Base-by-base conservation (phyloP, 495 filamentous ascomycete genomes). In the Xylaria venustula region DNA sequence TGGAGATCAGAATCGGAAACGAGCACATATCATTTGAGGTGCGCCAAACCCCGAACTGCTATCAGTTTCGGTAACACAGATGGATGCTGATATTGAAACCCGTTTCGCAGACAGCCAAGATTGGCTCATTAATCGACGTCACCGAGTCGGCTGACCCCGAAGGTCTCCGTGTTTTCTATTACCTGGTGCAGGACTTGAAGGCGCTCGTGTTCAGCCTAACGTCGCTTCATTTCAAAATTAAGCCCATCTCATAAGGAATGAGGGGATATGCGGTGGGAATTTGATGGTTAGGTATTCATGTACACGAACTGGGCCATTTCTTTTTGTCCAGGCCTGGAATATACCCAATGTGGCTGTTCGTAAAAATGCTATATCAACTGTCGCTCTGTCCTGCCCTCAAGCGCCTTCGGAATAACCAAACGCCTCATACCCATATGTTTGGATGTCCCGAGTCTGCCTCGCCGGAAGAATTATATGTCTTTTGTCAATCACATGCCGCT, bases 1-100 rank as follows among this genome's bases (percentile, higher is more conserved):
- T 99, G 51, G 95, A 99, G 73, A 98, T 99, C 54, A 83, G 92
- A 19, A 66, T 99, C 32, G 95, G 94, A 12, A 94, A 88, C 67
- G 95, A 99, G 46, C 95, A 99, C 71, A 98, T 98, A 64, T 96
- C 92, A 0, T 99, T 99, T 64, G 95, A 99, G 87, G 92, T 93
- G 64, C 51, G 67, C 30, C 41, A 25, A 23, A 19, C 32, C 19
- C 30, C 20, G 2, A 19, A 48, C 26, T 58, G 14, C 54, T 32
- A 25, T n/a, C 48, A 25, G 25, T n/a, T 9, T 28, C n/a, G 34
- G 32, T 14, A 50, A 40, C 40, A 48, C 28, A 54, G 17, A 62
- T 17, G 17, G 26, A 44, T 42, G 15, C 72, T 81, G 57, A 79
- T 67, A 15, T 60, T n/a, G 50, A 50, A 14, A 30, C 41, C 50